Percentiles rank a stretch among this genome's conserved stretches.
These are phyloP conservation scores for Nicotiana paniculata DNA, from an alignment of 257 asterid genomes.

Conservation along the genomic window DNA sequence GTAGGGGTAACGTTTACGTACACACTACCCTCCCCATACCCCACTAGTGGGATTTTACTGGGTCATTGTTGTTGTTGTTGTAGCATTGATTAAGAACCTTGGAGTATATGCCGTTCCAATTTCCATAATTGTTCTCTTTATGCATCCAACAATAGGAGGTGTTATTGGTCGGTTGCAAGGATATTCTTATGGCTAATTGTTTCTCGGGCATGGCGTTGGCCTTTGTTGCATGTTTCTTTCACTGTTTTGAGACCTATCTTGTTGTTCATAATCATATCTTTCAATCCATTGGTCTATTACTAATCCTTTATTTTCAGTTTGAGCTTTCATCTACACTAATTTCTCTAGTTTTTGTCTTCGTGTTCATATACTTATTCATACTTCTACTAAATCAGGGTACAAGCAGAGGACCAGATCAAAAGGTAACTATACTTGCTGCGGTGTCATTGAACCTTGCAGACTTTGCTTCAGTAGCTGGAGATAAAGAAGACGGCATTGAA, in stretches of 20 bases:
- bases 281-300: neutral
- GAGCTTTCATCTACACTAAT: neutral
- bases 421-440: conserved; percentile 25
- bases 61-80: neutral
- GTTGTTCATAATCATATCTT: neutral
- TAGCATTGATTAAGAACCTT: neutral
- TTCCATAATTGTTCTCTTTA: neutral
- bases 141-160: neutral
- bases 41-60: too few species aligned
- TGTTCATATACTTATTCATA: conserved; percentile 4
- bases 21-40: too few species aligned
- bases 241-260: neutral
- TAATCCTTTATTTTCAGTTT: neutral
- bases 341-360: neutral
- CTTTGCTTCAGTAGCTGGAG: conserved; percentile 29
- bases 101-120: neutral
- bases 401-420: conserved; percentile 33
- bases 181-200: neutral
- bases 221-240: neutral
- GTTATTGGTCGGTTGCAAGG: neutral
- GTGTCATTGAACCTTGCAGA: conserved; percentile 55
- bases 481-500: conserved; percentile 19
- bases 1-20: too few species aligned
- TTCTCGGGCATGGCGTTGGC: neutral
- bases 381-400: conserved; percentile 31